Percentiles rank a stretch among this genome's conserved stretches.
Evolutionary conservation across 495 filamentous ascomycete genomes (phyloP).

Genomic region (Hyaloscypha finlandica): DNA sequence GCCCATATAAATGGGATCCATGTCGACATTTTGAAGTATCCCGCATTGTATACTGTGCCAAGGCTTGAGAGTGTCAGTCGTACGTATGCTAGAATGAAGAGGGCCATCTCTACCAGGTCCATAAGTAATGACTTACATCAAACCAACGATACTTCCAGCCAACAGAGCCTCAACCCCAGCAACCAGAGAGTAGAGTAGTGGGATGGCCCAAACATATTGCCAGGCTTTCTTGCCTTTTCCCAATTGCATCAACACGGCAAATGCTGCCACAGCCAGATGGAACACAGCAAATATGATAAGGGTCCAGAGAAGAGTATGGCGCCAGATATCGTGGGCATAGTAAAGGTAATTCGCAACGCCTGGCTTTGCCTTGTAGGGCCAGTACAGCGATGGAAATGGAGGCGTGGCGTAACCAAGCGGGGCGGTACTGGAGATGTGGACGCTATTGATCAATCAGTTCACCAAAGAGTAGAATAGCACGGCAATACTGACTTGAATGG

Average conservation of each 20-base stretch:
- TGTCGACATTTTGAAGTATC: slow-evolving; percentile 91
- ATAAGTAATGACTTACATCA: slow-evolving; percentile 65
- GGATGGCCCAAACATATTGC: slow-evolving; percentile 76
- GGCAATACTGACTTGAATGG: not conserved
- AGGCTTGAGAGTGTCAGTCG: slow-evolving; percentile 54
- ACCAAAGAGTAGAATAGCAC: not conserved
- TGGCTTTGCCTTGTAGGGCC: slow-evolving; percentile 58
- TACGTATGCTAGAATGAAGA: slow-evolving; percentile 30
- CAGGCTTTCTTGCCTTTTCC: slow-evolving; percentile 58
- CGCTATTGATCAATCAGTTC: slow-evolving; percentile 14
- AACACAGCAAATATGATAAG: slow-evolving; percentile 66
- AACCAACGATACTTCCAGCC: slow-evolving; percentile 85
- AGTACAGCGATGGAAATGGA: slow-evolving; percentile 85
- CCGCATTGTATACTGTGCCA: slow-evolving; percentile 83
- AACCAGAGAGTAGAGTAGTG: slow-evolving; percentile 71
- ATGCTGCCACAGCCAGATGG: slow-evolving; percentile 69
- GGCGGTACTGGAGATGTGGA: slow-evolving; percentile 21
- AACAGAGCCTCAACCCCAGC: slow-evolving; percentile 80
- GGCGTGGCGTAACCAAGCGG: slow-evolving; percentile 65
- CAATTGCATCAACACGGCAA: slow-evolving; percentile 71
- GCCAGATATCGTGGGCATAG: slow-evolving; percentile 80
- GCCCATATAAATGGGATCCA: slow-evolving; percentile 97
- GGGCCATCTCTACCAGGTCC: not conserved
- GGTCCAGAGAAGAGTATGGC: slow-evolving; percentile 91
- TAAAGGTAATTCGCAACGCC: slow-evolving; percentile 68